These are phyloP conservation scores for Geosmithia flava DNA, from an alignment of 2,329 filamentous ascomycete species.

Conservation along the genomic window DNA sequence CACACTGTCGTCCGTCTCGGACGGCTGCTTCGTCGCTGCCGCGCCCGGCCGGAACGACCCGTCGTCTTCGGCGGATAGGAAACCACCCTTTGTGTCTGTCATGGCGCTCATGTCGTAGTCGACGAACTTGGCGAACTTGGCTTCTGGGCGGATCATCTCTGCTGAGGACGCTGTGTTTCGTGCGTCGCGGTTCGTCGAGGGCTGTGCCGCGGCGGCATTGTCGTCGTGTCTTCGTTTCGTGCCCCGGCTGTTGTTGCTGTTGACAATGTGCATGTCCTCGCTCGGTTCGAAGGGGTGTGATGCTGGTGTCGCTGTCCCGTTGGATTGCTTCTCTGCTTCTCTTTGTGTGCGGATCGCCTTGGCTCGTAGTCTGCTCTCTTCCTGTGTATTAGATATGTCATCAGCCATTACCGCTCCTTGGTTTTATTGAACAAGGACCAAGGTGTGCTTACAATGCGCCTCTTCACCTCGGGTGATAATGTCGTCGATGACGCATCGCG, in stretches of 20 bases:
- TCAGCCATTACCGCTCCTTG: too few species aligned
- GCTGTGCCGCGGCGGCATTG: slow-evolving; percentile 4
- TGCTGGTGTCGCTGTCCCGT: slow-evolving; percentile 28
- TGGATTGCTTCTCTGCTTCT: slow-evolving; percentile 46
- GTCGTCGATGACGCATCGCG: slow-evolving; percentile 1
- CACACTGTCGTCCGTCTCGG: slow-evolving; percentile 26
- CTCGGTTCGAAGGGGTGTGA: slow-evolving; percentile 62
- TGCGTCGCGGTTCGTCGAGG: slow-evolving; percentile 58
- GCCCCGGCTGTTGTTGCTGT: slow-evolving; percentile 14
- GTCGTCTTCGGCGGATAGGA: slow-evolving; percentile 83
- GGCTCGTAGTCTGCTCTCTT: slow-evolving; percentile 76
- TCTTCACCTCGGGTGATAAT: slow-evolving; percentile 5
- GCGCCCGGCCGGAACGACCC: slow-evolving; percentile 69
- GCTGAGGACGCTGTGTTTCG: slow-evolving; percentile 29
- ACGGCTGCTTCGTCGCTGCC: slow-evolving; percentile 20
- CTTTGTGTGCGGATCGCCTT: slow-evolving; percentile 72
- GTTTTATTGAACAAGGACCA: too few species aligned
- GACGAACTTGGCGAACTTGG: slow-evolving; percentile 87
- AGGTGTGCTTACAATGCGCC: slow-evolving; percentile 5
- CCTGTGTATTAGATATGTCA: slow-evolving; percentile 35
- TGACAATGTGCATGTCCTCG: slow-evolving; percentile 42
- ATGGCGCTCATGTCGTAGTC: slow-evolving; percentile 98
- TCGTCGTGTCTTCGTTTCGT: slow-evolving; percentile 55
- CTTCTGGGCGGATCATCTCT: slow-evolving; percentile 55
- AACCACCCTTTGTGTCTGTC: slow-evolving; percentile 95